Base-by-base conservation (phyloP, 106 monocot genomes). In the Vanilla planifolia region DNA sequence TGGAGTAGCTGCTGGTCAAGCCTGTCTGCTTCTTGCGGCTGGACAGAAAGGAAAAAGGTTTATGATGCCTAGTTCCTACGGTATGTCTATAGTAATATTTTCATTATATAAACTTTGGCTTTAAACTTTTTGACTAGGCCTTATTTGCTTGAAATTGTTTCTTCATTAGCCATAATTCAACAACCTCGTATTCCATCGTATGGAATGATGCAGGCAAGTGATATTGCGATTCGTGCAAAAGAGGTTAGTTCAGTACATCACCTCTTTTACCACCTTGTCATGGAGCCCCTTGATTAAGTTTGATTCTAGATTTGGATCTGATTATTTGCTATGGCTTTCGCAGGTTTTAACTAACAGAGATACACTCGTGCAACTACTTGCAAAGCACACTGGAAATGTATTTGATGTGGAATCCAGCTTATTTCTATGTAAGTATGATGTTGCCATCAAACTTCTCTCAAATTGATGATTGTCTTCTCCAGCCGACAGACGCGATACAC, bases 1-100 rank as follows among this genome's bases (percentile, higher is more conserved):
- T 66, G 90, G 84, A 78, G 84, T 86, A 71, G 90, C 86, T 61
- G 85, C 81, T 55, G 95, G 95, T 51, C 95, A 87, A 62, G 86
- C 95, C 32, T 86, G 86, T 61, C 81, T 96, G 53, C 86, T 96
- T 69, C 80, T 96, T 63, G 90, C 95, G 51, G 80, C 95, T 63
- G 95, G 95, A 33, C 90, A 86, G 67, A 96, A 96, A 73, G 95
- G 95, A 27, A 78, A 80, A 67, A 77, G 95, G 16, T 96, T 85
- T 76, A 96, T 96, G 86, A 85, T 96, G 78, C 95, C 95, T 60
- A 86, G 84, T 87, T 66, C 91, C 25, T 86, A 81, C 72, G 95
- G 95, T 96, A 76, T 64, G 46, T 53, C 25, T 17, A 29, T 53
- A 30, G 3, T 53, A 16, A 3, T 51, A n/a, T 33, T 28, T 34